Conservation (phyloP, 2,329 filamentous ascomycete genomes). For the Amesomyces nigricolor region DNA sequence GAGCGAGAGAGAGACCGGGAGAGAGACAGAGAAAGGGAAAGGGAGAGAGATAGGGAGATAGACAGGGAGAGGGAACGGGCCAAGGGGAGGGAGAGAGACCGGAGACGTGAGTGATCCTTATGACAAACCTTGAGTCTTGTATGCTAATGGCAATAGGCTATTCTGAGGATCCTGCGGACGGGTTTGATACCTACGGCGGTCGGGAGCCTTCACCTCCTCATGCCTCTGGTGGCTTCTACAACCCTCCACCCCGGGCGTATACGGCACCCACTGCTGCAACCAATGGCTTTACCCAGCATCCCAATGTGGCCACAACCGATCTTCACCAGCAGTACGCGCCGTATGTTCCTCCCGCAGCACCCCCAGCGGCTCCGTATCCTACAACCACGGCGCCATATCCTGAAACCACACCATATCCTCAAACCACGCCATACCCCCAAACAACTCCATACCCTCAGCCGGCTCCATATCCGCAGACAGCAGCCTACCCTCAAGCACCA, state of each 20-base stretch:
- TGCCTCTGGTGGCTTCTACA: constrained; percentile 48
- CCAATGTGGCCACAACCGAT: constrained; percentile 32
- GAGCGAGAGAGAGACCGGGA: constrained; percentile 33
- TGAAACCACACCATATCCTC: no score
- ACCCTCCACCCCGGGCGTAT: constrained; percentile 14
- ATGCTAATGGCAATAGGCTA: constrained; percentile 28
- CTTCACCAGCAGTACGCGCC: constrained; percentile 28
- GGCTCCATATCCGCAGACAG: no score
- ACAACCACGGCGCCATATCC: no score
- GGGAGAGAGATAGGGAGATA: constrained; percentile 29
- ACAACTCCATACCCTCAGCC: no score
- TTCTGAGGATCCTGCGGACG: constrained; percentile 34
- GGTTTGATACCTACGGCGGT: constrained; percentile 33
- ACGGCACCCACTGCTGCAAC: constrained; percentile 11
- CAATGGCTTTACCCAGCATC: constrained; percentile 35
- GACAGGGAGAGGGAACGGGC: constrained; percentile 34
- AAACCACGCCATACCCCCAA: no score
- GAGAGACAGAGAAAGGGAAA: constrained; percentile 23
- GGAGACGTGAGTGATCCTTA: constrained; percentile 30
- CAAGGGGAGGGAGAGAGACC: constrained; percentile 28
- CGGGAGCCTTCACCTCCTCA: constrained; percentile 43
- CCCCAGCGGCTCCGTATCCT: no score
- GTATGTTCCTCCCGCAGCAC: constrained; percentile 32
- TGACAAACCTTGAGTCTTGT: not conserved
- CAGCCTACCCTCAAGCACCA: no score